A percentile compares a stretch with the other conserved stretches of the same genome.
These are phyloP conservation scores for Trichoderma erinaceum DNA, from an alignment of 495 filamentous ascomycete genomes.

Conservation along the genomic window DNA sequence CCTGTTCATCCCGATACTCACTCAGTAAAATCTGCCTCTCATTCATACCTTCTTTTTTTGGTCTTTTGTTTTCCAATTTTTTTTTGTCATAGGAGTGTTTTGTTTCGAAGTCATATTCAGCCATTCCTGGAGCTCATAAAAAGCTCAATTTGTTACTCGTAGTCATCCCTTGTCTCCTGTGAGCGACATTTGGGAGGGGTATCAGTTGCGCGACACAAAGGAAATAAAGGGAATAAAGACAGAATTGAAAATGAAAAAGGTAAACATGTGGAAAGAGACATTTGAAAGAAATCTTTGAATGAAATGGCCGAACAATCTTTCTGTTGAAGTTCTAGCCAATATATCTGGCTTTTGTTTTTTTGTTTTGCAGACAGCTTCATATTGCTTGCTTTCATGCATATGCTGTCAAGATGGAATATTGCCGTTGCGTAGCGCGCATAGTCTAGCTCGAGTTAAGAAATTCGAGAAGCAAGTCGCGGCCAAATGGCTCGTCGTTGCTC, in stretches of 20 bases:
- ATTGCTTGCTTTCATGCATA: not conserved
- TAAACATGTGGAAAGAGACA: not conserved
- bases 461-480: not conserved
- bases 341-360: not conserved
- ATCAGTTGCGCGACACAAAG: not conserved
- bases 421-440: not conserved
- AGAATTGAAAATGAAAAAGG: not conserved
- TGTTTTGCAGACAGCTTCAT: not conserved
- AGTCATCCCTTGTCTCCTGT: not conserved
- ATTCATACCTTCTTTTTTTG: not conserved
- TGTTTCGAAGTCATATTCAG: not conserved
- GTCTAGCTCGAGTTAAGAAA: not conserved
- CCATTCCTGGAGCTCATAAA: too few species aligned
- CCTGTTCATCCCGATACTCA: too few species aligned
- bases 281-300: too few species aligned
- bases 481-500: not conserved
- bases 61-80: not conserved
- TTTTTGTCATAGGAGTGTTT: not conserved
- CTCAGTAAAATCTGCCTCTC: not conserved
- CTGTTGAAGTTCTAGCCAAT: not conserved
- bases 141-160: too few species aligned
- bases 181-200: not conserved
- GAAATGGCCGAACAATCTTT: not conserved
- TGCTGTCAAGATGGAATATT: not conserved
- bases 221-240: not conserved